Base-by-base conservation (phyloP, 1,284 basidiomycete genomes). In the Sanghuangporus sanghuang region DNA sequence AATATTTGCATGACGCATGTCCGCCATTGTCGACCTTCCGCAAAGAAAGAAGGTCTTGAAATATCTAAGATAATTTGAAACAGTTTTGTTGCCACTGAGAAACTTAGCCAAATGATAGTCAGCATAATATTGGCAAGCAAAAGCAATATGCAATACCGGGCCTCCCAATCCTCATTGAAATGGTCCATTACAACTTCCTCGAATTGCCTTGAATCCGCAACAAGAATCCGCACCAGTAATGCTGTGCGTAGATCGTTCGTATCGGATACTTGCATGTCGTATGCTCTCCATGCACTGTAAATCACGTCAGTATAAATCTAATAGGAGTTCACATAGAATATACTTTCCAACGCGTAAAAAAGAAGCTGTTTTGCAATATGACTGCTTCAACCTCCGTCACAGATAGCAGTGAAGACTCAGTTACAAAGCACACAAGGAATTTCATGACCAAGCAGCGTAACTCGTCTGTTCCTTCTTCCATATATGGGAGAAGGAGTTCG, bases 301-400 rank as follows among this genome's bases (percentile, higher is more conserved):
- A 39, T 14, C 21, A 64, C 32, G 54, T 64, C 36, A 62, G 46
- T 23, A 8, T 21, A 6, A 35, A 32, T 6, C 18, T 23, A 61
- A 12, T 42, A 32, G 18, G n/a, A 12, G 23, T 23, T 39, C 32
- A 3, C n/a, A 39, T 27, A 42, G 11, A 4, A 38, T 23, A 56
- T 32, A 54, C 79, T 63, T 70, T 89, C 89, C 87, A 88, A 46
- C 75, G 72, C 48, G 79, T 79, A 21, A 90, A 74, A 21, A 82
- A 72, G 42, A 73, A 71, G 16, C 81, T 84, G 67, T 89, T 89
- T 39, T 81, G 79, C 48, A 89, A 70, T 27, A 89, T 79, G 69
- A 90, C 88, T 70, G 88, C 87, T 68, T 89, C 87, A 2, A 87
- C 77, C 72, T 89, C 88, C 67, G 86, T 81, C 0, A 81, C 70